phyloP scores from a whole-genome alignment of 352 stramenopile genomes.

The Globisporangium spiculum region DNA sequence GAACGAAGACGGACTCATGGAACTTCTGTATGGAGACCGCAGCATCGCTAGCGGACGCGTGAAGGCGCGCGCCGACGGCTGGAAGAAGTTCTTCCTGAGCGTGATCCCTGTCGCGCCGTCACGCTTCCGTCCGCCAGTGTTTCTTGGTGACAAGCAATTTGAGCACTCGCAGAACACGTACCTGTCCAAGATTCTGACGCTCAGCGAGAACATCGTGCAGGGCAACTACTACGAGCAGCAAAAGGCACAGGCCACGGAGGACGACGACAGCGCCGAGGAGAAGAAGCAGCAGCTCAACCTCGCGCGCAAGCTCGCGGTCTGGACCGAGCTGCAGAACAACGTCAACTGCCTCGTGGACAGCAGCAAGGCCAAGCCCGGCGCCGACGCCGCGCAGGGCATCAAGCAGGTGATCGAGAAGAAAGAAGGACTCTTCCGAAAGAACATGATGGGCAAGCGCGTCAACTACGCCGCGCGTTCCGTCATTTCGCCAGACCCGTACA shows the following conservation, averaged over 20 bases:
- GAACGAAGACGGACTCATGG: conserved; percentile 89
- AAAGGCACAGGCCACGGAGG: conserved; percentile 36
- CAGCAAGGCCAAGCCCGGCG: conserved; percentile 65
- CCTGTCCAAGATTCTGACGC: conserved; percentile 92
- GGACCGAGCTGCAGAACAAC: conserved; percentile 97
- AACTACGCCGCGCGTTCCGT: conserved; percentile 99
- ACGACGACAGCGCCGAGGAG: conserved; percentile 43
- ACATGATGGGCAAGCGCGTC: conserved; percentile 98
- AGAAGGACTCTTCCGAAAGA: conserved; percentile 99
- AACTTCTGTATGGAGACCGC: conserved; percentile 91
- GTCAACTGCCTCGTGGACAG: conserved; percentile 85
- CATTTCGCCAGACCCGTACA: conserved; percentile 99
- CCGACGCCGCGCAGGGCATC: conserved; percentile 88
- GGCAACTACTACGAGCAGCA: conserved; percentile 62
- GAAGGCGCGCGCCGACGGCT: conserved; percentile 57
- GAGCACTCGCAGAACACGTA: conserved; percentile 98
- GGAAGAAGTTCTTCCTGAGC: conserved; percentile 95
- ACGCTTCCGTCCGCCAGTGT: conserved; percentile 97
- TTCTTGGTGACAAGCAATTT: conserved; percentile 94
- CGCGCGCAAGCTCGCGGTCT: conserved; percentile 91
- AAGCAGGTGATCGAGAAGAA: conserved; percentile 99
- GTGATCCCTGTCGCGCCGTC: conserved; percentile 96
- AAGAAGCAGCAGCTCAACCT: conserved; percentile 74
- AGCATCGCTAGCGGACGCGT: conserved; percentile 62
- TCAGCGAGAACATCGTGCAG: conserved; percentile 90